phyloP scores from a whole-genome alignment of 306 rosid genomes.

The Quercus cerris region DNA sequence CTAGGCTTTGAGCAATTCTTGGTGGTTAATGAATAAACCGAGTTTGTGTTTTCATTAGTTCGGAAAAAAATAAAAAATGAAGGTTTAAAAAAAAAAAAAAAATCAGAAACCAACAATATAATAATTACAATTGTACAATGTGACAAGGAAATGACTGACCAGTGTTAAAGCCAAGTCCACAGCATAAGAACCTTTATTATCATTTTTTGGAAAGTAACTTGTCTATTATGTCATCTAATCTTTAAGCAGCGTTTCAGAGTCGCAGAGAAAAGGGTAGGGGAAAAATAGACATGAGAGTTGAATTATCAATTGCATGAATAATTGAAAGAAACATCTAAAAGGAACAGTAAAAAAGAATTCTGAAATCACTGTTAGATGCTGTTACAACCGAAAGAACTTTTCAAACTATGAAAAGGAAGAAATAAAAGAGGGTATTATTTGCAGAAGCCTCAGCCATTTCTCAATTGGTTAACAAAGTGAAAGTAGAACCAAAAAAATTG shows the following conservation, averaged over 20 bases:
- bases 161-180: constrained; percentile 26
- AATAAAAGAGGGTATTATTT: not conserved
- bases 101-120: not conserved
- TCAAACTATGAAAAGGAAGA: constrained; percentile 3
- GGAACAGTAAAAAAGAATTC: constrained; percentile 23
- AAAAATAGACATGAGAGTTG: constrained; percentile 18
- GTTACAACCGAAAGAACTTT: constrained; percentile 18
- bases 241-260: constrained; percentile 19
- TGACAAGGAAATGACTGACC: constrained; percentile 21
- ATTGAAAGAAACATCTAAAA: constrained; percentile 27
- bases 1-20: too few species aligned
- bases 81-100: too few species aligned
- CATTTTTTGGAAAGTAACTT: too few species aligned
- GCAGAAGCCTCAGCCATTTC: not conserved
- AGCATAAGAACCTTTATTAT: constrained; percentile 14
- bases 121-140: not conserved
- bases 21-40: too few species aligned
- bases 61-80: too few species aligned
- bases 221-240: not conserved
- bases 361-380: constrained; percentile 2
- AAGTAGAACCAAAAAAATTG: not conserved
- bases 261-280: constrained; percentile 19
- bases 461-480: constrained; percentile 1
- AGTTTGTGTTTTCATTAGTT: too few species aligned
- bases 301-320: constrained; percentile 28